These are phyloP conservation scores for Elaeagnus macrophylla DNA, from an alignment of 306 rosid genomes.

Conservation along the genomic window DNA sequence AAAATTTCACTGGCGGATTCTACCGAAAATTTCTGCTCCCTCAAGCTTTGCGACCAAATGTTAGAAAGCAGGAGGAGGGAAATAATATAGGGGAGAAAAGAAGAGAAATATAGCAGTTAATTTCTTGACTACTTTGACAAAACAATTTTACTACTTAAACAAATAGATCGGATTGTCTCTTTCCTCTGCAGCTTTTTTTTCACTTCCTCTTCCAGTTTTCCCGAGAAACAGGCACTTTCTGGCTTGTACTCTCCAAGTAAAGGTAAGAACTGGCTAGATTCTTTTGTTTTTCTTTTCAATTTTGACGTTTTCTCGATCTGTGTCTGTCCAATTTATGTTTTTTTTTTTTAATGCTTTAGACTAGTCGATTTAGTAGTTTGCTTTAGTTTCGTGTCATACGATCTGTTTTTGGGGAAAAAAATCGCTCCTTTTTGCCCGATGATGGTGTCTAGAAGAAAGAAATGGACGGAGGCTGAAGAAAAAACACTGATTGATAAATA, in stretches of 20 bases:
- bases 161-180: background rate
- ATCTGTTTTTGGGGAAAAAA: slow-evolving; percentile 6
- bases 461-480: slow-evolving; percentile 97
- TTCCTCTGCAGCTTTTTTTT: background rate
- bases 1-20: too few relatives aligned
- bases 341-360: background rate
- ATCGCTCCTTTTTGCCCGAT: slow-evolving; percentile 16
- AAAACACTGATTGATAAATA: slow-evolving; percentile 82
- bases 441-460: slow-evolving; percentile 86
- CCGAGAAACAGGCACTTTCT: slow-evolving; percentile 6
- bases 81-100: too few relatives aligned
- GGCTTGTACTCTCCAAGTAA: slow-evolving; percentile 9
- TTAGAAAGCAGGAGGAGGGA: too few relatives aligned
- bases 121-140: background rate
- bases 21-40: too few relatives aligned
- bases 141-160: background rate
- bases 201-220: background rate
- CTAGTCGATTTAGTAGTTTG: slow-evolving; percentile 4
- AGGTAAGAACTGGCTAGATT: slow-evolving; percentile 13
- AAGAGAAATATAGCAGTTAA: too few relatives aligned
- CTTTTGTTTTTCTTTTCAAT: slow-evolving; percentile 3
- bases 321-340: slow-evolving; percentile 17
- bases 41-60: too few relatives aligned
- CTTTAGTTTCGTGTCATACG: slow-evolving; percentile 16
- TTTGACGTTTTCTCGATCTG: slow-evolving; percentile 25